Percentiles rank a stretch among this genome's conserved stretches.
Evolutionary conservation across 1,284 basidiomycete genomes (phyloP).

Genomic region (Cutaneotrichosporon spelunceum): DNA sequence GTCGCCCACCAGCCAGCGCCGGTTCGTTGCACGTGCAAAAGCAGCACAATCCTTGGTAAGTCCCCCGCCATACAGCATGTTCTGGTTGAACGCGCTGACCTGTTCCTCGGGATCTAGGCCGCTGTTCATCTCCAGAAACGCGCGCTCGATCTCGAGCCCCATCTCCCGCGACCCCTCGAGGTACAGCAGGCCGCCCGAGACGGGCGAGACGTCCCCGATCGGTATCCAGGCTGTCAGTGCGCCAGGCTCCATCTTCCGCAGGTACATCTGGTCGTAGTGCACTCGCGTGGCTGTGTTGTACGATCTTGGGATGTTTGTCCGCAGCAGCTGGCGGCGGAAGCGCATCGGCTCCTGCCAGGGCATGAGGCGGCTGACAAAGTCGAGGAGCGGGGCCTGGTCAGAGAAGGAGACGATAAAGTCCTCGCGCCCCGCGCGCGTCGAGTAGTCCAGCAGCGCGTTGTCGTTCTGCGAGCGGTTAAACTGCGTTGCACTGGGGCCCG

Average conservation of each 20-base stretch:
- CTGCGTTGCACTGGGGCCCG: constrained; percentile 1
- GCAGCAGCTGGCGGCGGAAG: constrained; percentile 19
- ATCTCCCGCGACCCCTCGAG: constrained; percentile 27
- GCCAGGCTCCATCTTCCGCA: constrained; percentile 16
- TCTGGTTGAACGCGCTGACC: constrained; percentile 31
- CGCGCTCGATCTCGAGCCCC: constrained; percentile 30
- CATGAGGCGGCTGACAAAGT: constrained; percentile 25
- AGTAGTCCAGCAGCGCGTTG: constrained; percentile 17
- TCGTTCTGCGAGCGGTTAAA: constrained; percentile 12
- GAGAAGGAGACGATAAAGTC: constrained; percentile 16
- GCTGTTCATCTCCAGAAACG: constrained; percentile 21
- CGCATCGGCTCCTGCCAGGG: constrained; percentile 19
- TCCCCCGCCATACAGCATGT: constrained; percentile 23
- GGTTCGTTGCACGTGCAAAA: constrained; percentile 11
- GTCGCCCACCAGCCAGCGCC: constrained; percentile 24
- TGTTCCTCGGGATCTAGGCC: constrained; percentile 25
- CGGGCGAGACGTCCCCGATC: constrained; percentile 29
- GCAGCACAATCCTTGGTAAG: constrained; percentile 15
- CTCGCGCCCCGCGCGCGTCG: constrained; percentile 7
- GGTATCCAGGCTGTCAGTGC: constrained; percentile 36
- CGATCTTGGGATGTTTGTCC: constrained; percentile 23
- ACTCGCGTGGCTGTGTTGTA: constrained; percentile 15
- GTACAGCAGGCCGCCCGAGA: constrained; percentile 33
- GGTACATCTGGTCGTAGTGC: constrained; percentile 25
- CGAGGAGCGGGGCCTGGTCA: constrained; percentile 11